These are phyloP conservation scores for Ophiosphaerella herpotricha DNA, from an alignment of 2,329 filamentous ascomycete species.

Conservation along the genomic window DNA sequence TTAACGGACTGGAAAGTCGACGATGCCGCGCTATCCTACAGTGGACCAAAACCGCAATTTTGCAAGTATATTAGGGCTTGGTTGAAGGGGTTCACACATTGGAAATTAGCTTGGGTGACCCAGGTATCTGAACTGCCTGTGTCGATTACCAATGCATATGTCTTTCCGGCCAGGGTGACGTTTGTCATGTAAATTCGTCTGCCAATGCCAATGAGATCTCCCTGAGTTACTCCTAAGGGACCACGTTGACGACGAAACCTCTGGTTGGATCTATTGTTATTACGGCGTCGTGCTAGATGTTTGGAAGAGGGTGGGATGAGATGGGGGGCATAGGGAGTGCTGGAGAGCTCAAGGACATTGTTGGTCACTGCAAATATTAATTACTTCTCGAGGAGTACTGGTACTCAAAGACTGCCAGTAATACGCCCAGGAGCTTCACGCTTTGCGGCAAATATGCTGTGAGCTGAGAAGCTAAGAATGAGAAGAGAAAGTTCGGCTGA, in stretches of 20 bases:
- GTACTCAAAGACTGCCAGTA: conserved; percentile 1
- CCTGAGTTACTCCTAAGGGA: conserved; percentile 12
- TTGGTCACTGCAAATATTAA: conserved; percentile 11
- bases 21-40: conserved; percentile 15
- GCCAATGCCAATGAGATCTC: conserved; percentile 27
- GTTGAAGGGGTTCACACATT: conserved; percentile 11
- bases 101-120: conserved; percentile 21
- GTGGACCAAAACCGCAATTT: conserved; percentile 24
- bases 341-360: conserved; percentile 14
- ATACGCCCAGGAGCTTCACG: conserved; percentile 7
- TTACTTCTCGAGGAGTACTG: too few relatives aligned
- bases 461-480: background rate
- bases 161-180: conserved; percentile 18
- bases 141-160: conserved; percentile 33
- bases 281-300: conserved; percentile 16
- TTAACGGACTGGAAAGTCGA: background rate
- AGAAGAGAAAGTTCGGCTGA: background rate
- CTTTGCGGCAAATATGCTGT: background rate
- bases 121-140: conserved; percentile 36
- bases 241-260: conserved; percentile 7
- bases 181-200: conserved; percentile 38
- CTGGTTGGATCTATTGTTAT: background rate
- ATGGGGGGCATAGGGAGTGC: conserved; percentile 3
- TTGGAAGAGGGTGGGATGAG: conserved; percentile 11
- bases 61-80: background rate